Conservation (phyloP, 2,329 filamentous ascomycete genomes). For the Leptoxyphium fumago region DNA sequence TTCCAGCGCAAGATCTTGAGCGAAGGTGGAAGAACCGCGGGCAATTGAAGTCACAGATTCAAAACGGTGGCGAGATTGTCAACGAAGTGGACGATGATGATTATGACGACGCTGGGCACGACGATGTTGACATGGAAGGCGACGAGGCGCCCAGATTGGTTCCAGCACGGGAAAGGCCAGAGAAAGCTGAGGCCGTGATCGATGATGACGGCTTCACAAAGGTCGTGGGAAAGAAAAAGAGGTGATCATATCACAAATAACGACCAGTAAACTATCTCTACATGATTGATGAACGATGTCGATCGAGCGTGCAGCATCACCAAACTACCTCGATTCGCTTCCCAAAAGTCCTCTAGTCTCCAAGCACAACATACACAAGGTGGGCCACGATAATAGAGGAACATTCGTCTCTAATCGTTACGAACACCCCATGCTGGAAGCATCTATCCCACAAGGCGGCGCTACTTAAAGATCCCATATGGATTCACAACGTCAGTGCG, state of each 20-base stretch:
- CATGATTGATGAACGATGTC: no score
- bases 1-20: constrained; percentile 71
- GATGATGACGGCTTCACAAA: constrained; percentile 28
- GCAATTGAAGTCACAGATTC: constrained; percentile 40
- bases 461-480: no score
- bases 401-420: no score
- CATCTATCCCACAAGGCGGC: no score
- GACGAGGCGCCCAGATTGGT: constrained; percentile 45
- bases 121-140: constrained; percentile 44
- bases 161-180: constrained; percentile 44
- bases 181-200: constrained; percentile 44
- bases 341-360: background rate
- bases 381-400: no score
- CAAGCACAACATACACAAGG: no score
- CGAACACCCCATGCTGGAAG: no score
- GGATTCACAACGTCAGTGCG: no score
- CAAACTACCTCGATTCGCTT: no score
- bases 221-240: constrained; percentile 23
- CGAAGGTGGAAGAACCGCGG: constrained; percentile 59
- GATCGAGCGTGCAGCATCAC: no score
- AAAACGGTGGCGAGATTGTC: constrained; percentile 39
- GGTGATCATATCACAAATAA: constrained; percentile 5
- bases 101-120: constrained; percentile 37
- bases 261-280: no score
- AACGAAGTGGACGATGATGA: constrained; percentile 39